phyloP scores from a whole-genome alignment of 805 yeast genomes.

The Suhomyces sp. region DNA sequence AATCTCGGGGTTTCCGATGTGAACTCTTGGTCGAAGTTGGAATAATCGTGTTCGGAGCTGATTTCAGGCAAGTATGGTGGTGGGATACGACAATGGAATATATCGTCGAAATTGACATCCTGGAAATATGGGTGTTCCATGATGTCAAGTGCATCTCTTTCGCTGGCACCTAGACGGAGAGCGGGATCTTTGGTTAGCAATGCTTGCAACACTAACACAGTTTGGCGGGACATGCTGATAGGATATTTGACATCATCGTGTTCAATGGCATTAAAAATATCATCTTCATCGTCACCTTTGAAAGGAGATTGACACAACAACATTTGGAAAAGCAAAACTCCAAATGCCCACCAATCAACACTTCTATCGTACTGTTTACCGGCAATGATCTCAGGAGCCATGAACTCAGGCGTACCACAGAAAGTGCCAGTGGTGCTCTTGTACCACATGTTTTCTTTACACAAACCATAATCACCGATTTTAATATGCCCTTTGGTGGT shows the following conservation, averaged over 20 bases:
- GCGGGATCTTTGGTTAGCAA: conserved; percentile 85
- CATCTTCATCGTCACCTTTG: conserved; percentile 96
- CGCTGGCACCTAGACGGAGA: conserved; percentile 81
- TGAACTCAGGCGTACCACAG: conserved; percentile 98
- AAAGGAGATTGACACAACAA: conserved; percentile 94
- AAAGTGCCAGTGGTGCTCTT: conserved; percentile 88
- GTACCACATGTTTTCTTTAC: conserved; percentile 89
- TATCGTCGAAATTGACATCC: conserved; percentile 87
- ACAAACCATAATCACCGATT: conserved; percentile 94
- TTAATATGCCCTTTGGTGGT: conserved; percentile 92
- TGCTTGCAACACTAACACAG: conserved; percentile 90
- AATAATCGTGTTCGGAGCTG: conserved; percentile 82
- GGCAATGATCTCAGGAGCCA: conserved; percentile 97
- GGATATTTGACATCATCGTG: conserved; percentile 97
- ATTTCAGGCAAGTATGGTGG: conserved; percentile 93
- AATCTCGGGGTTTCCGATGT: conserved; percentile 91
- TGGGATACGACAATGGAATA: conserved; percentile 62
- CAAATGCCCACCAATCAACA: conserved; percentile 99
- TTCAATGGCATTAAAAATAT: conserved; percentile 92
- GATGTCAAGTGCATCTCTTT: conserved; percentile 85
- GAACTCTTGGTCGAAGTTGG: conserved; percentile 92
- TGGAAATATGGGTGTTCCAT: conserved; percentile 94
- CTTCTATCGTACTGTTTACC: conserved; percentile 91
- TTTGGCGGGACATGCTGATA: conserved; percentile 94
- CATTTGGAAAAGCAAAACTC: conserved; percentile 95